A percentile compares a stretch with the other conserved stretches of the same genome.
Evolutionary conservation across 805 yeast genomes (phyloP).

Genomic region (Cyberlindnera maritima): DNA sequence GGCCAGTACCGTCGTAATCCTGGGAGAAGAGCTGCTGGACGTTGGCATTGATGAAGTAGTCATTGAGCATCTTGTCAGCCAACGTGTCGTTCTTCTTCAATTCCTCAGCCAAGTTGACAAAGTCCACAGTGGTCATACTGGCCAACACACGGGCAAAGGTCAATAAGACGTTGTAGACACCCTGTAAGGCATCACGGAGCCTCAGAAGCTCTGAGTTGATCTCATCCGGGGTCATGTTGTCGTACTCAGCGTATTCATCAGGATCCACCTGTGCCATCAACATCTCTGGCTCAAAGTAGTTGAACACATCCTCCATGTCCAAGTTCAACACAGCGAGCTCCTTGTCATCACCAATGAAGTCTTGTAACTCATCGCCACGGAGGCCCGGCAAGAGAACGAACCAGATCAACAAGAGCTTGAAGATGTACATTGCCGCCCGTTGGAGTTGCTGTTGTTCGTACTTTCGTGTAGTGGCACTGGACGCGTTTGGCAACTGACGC

Average conservation of each 20-base stretch:
- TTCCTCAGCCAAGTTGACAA: slow-evolving; percentile 16
- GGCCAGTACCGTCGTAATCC: not conserved
- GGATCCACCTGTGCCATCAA: slow-evolving; percentile 14
- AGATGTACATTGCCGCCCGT: slow-evolving; percentile 9
- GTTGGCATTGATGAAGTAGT: slow-evolving; percentile 4
- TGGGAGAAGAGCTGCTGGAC: not conserved
- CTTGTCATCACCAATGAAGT: slow-evolving; percentile 14
- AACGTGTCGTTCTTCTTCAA: slow-evolving; percentile 4
- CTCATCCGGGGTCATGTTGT: slow-evolving; percentile 11
- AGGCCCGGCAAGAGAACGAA: not conserved
- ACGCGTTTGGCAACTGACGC: too few relatives aligned
- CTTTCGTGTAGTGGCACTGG: too few relatives aligned
- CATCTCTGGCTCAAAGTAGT: slow-evolving; percentile 15
- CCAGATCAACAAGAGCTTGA: not conserved
- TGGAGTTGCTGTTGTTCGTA: not conserved
- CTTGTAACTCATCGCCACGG: slow-evolving; percentile 5
- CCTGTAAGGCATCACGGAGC: slow-evolving; percentile 15
- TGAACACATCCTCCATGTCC: slow-evolving; percentile 14
- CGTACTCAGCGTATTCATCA: slow-evolving; percentile 9
- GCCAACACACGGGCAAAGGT: slow-evolving; percentile 17
- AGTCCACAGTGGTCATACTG: slow-evolving; percentile 15
- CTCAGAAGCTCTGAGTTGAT: slow-evolving; percentile 13
- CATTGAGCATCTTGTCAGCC: slow-evolving; percentile 4
- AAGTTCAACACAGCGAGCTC: slow-evolving; percentile 15
- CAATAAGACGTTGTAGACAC: slow-evolving; percentile 13